Evolutionary conservation across 768 basidiomycete genomes (phyloP).

Genomic region (Mycena amicta): DNA sequence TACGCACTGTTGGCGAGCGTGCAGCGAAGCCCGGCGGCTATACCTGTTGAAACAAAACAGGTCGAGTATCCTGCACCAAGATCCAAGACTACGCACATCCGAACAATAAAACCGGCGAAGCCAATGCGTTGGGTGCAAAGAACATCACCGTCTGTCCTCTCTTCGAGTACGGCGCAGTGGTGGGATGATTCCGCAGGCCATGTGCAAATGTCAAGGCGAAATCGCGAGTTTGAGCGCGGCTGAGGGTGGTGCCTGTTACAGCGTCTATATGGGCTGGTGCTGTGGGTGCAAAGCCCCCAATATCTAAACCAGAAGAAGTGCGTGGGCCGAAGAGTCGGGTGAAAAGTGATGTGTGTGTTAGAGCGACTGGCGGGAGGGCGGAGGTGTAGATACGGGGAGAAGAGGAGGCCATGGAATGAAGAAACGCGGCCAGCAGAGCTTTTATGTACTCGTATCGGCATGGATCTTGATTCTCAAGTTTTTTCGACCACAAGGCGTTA

Average conservation of each 20-base stretch:
- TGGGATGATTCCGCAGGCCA: not conserved
- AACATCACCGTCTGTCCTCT: not conserved
- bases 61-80: constrained; percentile 1
- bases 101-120: constrained; percentile 24
- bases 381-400: constrained; percentile 35
- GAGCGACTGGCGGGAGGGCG: constrained; percentile 21
- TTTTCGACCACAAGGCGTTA: too few species aligned
- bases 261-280: not conserved
- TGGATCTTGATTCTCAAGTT: too few species aligned
- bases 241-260: not conserved
- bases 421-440: too few species aligned
- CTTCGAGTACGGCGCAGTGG: not conserved
- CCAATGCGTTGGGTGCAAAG: not conserved
- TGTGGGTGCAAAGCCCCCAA: not conserved
- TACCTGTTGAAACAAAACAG: constrained; percentile 29
- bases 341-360: constrained; percentile 34
- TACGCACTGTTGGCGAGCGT: constrained; percentile 79
- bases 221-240: not conserved
- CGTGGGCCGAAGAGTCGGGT: constrained; percentile 29
- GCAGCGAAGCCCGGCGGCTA: constrained; percentile 68
- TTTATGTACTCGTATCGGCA: too few species aligned
- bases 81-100: constrained; percentile 38
- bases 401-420: too few species aligned
- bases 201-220: not conserved
- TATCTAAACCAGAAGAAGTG: not conserved